phyloP scores from a whole-genome alignment of 108 stramenopile species.

The Nitzschia putrida region DNA sequence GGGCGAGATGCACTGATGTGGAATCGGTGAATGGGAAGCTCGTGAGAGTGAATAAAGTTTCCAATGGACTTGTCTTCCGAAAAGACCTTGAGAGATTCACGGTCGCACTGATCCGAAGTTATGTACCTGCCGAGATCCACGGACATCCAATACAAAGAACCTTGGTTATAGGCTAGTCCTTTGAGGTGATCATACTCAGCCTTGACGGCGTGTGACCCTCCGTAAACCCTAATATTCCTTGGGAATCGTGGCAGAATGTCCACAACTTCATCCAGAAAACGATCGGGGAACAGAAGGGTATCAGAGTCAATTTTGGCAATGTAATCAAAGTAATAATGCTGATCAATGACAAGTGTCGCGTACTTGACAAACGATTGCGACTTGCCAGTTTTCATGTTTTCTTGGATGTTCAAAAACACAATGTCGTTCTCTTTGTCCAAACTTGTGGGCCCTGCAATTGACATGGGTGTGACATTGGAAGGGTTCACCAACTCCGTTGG shows the following conservation, averaged over 20 bases:
- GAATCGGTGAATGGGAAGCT: constrained; percentile 10
- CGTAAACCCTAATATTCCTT: constrained; percentile 20
- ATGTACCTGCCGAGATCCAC: constrained; percentile 25
- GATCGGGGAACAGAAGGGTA: constrained; percentile 16
- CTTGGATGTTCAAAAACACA: constrained; percentile 37
- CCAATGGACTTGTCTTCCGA: constrained; percentile 35
- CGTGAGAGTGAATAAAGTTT: constrained; percentile 32
- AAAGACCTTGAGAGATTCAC: not conserved
- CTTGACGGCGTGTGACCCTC: constrained; percentile 5
- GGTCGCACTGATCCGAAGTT: constrained; percentile 15
- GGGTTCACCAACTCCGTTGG: constrained; percentile 12
- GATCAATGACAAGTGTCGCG: constrained; percentile 16
- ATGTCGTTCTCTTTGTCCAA: constrained; percentile 8
- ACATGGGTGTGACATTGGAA: constrained; percentile 10
- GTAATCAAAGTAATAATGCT: constrained; percentile 33
- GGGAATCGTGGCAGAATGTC: constrained; percentile 5
- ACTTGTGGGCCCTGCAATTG: not conserved
- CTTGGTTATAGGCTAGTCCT: constrained; percentile 6
- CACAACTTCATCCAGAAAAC: constrained; percentile 20
- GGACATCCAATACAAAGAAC: constrained; percentile 25
- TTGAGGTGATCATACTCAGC: not conserved
- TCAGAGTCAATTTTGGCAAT: constrained; percentile 37
- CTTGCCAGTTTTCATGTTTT: constrained; percentile 42
- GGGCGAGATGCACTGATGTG: not conserved
- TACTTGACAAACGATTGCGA: constrained; percentile 35